Base-by-base conservation (phyloP, 2,329 filamentous ascomycete genomes). In the Madurella fahalii region DNA sequence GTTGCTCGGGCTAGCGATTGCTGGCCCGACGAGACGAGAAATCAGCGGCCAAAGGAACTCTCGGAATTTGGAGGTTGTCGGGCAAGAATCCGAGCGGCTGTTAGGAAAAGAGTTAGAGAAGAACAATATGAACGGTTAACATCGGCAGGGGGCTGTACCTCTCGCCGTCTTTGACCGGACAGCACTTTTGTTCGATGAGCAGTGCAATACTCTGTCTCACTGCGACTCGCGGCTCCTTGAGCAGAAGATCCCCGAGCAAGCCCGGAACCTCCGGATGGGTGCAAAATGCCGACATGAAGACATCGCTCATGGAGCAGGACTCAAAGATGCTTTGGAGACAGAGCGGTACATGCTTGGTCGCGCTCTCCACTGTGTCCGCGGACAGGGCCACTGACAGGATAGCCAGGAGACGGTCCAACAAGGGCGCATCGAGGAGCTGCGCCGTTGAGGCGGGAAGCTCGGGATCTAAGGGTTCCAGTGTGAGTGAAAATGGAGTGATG, bases 1-100 rank as follows among this genome's bases (percentile, higher is more conserved):
- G 31, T 69, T 67, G 7, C 50, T 53, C 11, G 72, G 66, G 52
- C 65, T 61, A 1, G 34, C 46, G 3, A 67, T 64, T 18, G 73
- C 73, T 47, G 65, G 63, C 15, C 67, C 68, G 7, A 77, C 62
- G 30, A 77, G 64, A 12, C 63, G 64, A 8, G 68, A 67, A 9
- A 76, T 59, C 9, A 74, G 58, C 1, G 77, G 73, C 78, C 78
- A 81, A 56, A 81, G 76, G 34, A 76, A 71, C 15, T 71, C 65
- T 13, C 72, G 70, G 51, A 80, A 75, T 12, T 72, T 70, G 2
- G 67, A 57, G 2, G 72, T 63, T 9, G 64, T 63, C 12, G 72
- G 66, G 13, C 61, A 58, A 5, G 63, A 47, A 50, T 63, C 20
- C n/a, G 7, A 20, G 17, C 8, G 9, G 30, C 17, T 32, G 9